Evolutionary conservation across 352 stramenopile genomes (phyloP), one percentile per base, ranked within the genome.

Genomic region (Pythium monospermum): DNA sequence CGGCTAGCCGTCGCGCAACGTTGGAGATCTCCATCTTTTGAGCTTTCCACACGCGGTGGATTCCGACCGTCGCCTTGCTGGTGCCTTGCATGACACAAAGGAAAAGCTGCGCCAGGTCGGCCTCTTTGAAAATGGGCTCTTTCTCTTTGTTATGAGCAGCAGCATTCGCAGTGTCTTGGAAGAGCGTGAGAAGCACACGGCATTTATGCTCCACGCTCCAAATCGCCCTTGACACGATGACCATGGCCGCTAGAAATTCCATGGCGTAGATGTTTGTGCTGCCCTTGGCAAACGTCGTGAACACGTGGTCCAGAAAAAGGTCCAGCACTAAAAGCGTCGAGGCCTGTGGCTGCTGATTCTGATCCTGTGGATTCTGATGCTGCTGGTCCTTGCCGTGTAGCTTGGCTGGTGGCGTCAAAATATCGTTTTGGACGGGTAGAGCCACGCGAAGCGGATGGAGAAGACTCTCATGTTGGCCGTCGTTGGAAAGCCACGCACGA

Each of bases 161-260:
- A 33, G 25, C 54, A 16, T 61, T 57, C 2, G 68, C 49, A 8
- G 41, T 41, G 32, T 85, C 69, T 35, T 81, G 64, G 49, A 89
- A 89, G 13, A 89, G 44, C 44, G 71, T 57, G 7, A 83, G 55
- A 15, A 89, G 44, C 46, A 87, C 42, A 33, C 53, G 51, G 35
- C 74, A 38, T 46, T 89, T 89, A 21, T 89, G 66, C 8, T 84
- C 61, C 2, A 71, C 49, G 10, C 60, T 56, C 77, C 77, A 89
- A 35, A 89, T 85, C 50, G 75, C 75, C 32, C 69, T 69, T 6
- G 77, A 89, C 13, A 70, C 58, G 0, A 89, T 46, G 0, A 82
- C 68, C 39, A 87, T 66, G 1, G 69, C 67, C 6, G 75, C 73
- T 26, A 89, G 64, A 27, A 87, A 85, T 39, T 87, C 75, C 32